These are phyloP conservation scores for Hypomontagnella monticulosa DNA, from an alignment of 495 filamentous ascomycete species.

Conservation along the genomic window DNA sequence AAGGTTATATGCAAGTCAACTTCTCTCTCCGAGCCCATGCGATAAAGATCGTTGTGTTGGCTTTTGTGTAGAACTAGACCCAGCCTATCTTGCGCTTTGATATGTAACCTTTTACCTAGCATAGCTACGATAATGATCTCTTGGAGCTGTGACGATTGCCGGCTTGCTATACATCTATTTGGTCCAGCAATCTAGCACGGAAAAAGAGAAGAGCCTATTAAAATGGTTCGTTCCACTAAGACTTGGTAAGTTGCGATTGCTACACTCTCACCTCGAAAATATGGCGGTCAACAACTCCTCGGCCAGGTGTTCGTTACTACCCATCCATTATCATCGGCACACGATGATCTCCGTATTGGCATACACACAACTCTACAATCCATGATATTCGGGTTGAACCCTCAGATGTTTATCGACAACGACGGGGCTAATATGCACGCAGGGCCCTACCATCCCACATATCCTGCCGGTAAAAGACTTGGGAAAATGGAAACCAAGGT, in stretches of 20 bases:
- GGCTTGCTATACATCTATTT: too few relatives aligned
- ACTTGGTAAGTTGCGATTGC: background rate
- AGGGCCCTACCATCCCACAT: conserved; percentile 17
- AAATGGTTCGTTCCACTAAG: too few relatives aligned
- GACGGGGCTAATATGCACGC: conserved; percentile 13
- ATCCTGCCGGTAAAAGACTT: conserved; percentile 16
- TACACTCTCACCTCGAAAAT: conserved; percentile 1
- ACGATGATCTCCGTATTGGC: conserved; percentile 9
- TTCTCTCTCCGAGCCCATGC: background rate
- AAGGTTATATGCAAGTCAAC: too few relatives aligned
- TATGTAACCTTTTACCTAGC: conserved; percentile 7
- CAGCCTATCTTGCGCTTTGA: background rate
- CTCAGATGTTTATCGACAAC: conserved; percentile 10
- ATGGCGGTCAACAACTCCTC: too few relatives aligned
- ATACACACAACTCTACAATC: background rate
- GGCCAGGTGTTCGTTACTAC: too few relatives aligned
- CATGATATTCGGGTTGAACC: background rate
- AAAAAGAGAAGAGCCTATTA: too few relatives aligned
- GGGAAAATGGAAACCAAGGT: conserved; percentile 1
- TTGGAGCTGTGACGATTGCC: too few relatives aligned
- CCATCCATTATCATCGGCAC: background rate
- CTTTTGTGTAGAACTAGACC: background rate
- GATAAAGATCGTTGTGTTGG: background rate
- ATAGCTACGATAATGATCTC: background rate
- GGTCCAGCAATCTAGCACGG: too few relatives aligned